A percentile compares a stretch with the other conserved stretches of the same genome.
These are phyloP conservation scores for Abelmoschus esculentus DNA, from an alignment of 345 rosid species.

Conservation along the genomic window DNA sequence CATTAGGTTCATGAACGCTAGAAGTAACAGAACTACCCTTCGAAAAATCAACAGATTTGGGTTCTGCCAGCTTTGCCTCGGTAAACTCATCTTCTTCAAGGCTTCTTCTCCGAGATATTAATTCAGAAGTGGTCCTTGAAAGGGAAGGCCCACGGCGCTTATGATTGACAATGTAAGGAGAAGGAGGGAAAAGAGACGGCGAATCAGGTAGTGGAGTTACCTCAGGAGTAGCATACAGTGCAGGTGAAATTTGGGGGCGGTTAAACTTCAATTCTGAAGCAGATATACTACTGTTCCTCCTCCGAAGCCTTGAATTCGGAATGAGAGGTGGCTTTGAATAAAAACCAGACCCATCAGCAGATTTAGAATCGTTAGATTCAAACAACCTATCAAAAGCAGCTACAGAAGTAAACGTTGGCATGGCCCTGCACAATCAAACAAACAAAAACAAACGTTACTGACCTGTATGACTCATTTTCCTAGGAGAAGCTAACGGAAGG, in stretches of 20 bases:
- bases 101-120: conserved; percentile 19
- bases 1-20: conserved; percentile 19
- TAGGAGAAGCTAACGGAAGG: not conserved
- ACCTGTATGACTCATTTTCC: not conserved
- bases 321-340: conserved; percentile 19
- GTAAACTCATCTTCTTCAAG: conserved; percentile 25
- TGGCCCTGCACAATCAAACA: conserved; percentile 32
- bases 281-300: conserved; percentile 30
- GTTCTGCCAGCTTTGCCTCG: conserved; percentile 19
- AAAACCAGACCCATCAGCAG: conserved; percentile 33
- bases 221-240: conserved; percentile 68
- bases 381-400: conserved; percentile 60
- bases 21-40: conserved; percentile 28
- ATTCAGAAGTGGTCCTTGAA: conserved; percentile 44
- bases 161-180: conserved; percentile 78
- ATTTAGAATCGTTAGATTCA: conserved; percentile 46
- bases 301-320: conserved; percentile 31
- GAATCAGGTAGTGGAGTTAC: conserved; percentile 63
- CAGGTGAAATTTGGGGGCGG: conserved; percentile 58
- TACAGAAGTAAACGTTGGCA: conserved; percentile 68
- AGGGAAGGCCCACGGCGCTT: conserved; percentile 69
- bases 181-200: conserved; percentile 64
- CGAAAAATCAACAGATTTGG: conserved; percentile 18
- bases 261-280: conserved; percentile 30
- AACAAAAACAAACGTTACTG: conserved; percentile 1